Conservation (phyloP, 2,329 filamentous ascomycete genomes). For the Paraphoma chrysanthemicola region DNA sequence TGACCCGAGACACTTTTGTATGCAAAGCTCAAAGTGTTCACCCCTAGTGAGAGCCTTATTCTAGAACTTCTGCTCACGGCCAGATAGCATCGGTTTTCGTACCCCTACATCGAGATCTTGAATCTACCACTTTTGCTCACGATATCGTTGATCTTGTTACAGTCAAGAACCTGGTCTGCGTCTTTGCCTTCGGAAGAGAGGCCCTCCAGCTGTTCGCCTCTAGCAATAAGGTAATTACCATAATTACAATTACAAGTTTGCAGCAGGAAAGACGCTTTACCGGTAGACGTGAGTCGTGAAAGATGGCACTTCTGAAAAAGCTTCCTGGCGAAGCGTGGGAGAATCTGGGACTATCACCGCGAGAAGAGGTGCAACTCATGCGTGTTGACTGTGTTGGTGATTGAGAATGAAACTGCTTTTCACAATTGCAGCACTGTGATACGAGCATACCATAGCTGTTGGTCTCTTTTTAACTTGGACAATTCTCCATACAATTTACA, state of each 20-base stretch:
- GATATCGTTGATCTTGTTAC: constrained; percentile 5
- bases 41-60: constrained; percentile 4
- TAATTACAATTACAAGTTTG: constrained; percentile 5
- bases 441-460: constrained; percentile 14
- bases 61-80: constrained; percentile 3
- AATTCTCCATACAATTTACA: constrained; percentile 17
- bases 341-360: constrained; percentile 3
- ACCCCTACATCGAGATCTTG: constrained; percentile 2
- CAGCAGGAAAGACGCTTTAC: constrained; percentile 7
- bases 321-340: constrained; percentile 1
- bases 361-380: constrained; percentile 6
- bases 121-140: constrained; percentile 3
- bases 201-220: constrained; percentile 1
- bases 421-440: constrained; percentile 11
- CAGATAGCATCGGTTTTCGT: constrained; percentile 4
- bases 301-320: constrained; percentile 4
- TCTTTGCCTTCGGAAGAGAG: constrained; percentile 3
- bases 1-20: constrained; percentile 6
- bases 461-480: constrained; percentile 11
- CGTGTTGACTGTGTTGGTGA: constrained; percentile 8
- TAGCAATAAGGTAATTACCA: constrained; percentile 6
- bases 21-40: constrained; percentile 7
- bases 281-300: constrained; percentile 4
- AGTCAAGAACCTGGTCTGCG: constrained; percentile 4
- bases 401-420: constrained; percentile 11